phyloP scores from a whole-genome alignment of 2,329 filamentous ascomycete species.

The Cladophialophora exuberans region DNA sequence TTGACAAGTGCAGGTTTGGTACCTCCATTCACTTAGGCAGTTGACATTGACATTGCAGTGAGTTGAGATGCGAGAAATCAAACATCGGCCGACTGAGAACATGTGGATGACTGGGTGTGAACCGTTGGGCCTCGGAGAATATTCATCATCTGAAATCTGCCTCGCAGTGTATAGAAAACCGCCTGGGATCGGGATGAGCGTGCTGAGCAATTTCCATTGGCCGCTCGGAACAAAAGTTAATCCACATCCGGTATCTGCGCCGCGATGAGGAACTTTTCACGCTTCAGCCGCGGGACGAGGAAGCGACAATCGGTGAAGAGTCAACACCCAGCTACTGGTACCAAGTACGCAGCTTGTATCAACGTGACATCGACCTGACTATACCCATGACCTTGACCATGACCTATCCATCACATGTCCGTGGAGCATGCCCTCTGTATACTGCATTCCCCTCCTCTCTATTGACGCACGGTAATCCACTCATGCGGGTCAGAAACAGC shows the following conservation, averaged over 20 bases:
- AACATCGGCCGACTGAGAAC: too few species aligned
- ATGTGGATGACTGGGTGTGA: too few species aligned
- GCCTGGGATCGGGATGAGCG: conserved; percentile 14
- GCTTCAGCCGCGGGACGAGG: conserved; percentile 3
- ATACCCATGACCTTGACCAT: background rate
- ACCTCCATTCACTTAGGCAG: background rate
- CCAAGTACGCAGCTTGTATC: background rate
- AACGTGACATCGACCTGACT: background rate
- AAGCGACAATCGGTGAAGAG: conserved; percentile 1
- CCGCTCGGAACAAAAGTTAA: conserved; percentile 17
- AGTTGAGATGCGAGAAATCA: too few species aligned
- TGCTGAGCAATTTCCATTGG: conserved; percentile 1
- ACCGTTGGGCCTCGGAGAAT: too few species aligned
- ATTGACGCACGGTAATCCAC: background rate
- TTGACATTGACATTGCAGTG: too few species aligned
- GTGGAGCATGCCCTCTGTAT: too few species aligned
- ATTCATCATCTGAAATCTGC: conserved; percentile 7
- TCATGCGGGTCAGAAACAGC: background rate
- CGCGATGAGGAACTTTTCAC: conserved; percentile 2
- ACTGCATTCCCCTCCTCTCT: too few species aligned
- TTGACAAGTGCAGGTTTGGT: background rate
- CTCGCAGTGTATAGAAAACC: conserved; percentile 14
- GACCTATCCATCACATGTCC: background rate
- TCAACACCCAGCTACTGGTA: background rate
- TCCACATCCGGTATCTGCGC: conserved; percentile 18